These are phyloP conservation scores for Boletus rufocinnamomeus DNA, from an alignment of 768 basidiomycete species.

Conservation along the genomic window DNA sequence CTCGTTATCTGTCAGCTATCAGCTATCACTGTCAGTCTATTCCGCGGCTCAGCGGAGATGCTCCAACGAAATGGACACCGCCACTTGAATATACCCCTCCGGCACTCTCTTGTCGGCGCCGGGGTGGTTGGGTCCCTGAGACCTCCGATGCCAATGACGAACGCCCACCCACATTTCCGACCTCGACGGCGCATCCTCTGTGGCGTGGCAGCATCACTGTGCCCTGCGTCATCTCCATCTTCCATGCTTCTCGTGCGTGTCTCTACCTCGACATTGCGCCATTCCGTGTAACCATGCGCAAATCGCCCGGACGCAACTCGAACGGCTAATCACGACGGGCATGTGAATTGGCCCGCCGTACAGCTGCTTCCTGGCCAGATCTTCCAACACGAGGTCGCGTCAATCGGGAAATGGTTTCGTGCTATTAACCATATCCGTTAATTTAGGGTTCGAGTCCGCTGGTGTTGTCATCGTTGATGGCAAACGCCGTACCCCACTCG, in stretches of 20 bases:
- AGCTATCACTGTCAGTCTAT: not conserved
- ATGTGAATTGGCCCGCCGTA: constrained; percentile 11
- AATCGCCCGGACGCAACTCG: constrained; percentile 21
- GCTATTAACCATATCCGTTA: constrained; percentile 32
- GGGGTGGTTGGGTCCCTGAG: constrained; percentile 10
- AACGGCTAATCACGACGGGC: constrained; percentile 18
- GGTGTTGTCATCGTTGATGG: constrained; percentile 23
- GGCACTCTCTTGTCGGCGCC: constrained; percentile 10
- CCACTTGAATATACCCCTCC: not conserved
- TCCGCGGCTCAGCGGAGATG: constrained; percentile 20
- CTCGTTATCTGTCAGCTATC: not conserved
- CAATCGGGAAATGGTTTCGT: constrained; percentile 30
- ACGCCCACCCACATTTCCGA: constrained; percentile 23
- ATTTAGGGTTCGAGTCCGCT: constrained; percentile 30
- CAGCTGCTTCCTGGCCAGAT: constrained; percentile 26
- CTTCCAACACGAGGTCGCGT: constrained; percentile 22
- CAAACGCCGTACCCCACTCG: constrained; percentile 24
- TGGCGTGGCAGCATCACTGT: not conserved
- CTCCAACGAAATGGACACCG: not conserved
- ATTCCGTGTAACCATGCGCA: constrained; percentile 13
- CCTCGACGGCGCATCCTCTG: constrained; percentile 18
- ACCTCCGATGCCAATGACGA: constrained; percentile 6
- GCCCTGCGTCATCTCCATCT: constrained; percentile 12
- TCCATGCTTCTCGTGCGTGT: constrained; percentile 12
- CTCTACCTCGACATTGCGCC: constrained; percentile 3